A percentile compares a stretch with the other conserved stretches of the same genome.
phyloP scores from a whole-genome alignment of 1,284 basidiomycete species.

The Papiliotrema flavescens region DNA sequence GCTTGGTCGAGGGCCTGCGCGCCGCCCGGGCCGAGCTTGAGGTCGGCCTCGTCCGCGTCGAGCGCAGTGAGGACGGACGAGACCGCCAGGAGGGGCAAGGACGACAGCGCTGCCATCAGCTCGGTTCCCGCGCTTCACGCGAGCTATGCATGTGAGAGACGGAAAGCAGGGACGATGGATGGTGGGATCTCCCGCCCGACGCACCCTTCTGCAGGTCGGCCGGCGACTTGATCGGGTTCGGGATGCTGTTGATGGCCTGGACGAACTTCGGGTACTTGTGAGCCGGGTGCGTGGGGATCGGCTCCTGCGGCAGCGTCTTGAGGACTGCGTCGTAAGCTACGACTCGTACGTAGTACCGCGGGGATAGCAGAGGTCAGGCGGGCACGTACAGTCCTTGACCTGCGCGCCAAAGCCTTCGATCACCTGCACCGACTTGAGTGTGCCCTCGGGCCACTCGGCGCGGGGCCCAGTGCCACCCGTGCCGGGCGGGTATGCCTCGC shows the following conservation, averaged over 20 bases:
- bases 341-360: not conserved
- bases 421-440: slow-evolving; percentile 40
- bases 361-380: too few species aligned
- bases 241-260: slow-evolving; percentile 35
- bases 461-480: slow-evolving; percentile 48
- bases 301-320: slow-evolving; percentile 30
- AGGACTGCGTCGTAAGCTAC: slow-evolving; percentile 3
- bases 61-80: slow-evolving; percentile 45
- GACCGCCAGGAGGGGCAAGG: slow-evolving; percentile 40
- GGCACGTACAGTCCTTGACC: slow-evolving; percentile 37
- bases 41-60: slow-evolving; percentile 31
- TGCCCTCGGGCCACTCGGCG: slow-evolving; percentile 37
- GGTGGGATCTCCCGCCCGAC: too few species aligned
- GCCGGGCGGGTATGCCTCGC: slow-evolving; percentile 46
- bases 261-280: slow-evolving; percentile 48
- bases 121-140: not conserved
- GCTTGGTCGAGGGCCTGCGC: slow-evolving; percentile 38
- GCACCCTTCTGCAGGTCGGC: slow-evolving; percentile 46
- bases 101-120: slow-evolving; percentile 22
- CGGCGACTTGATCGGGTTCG: slow-evolving; percentile 38
- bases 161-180: too few species aligned
- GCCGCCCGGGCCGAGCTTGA: slow-evolving; percentile 23
- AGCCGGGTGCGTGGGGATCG: slow-evolving; percentile 41
- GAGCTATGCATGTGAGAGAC: not conserved
- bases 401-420: slow-evolving; percentile 39